Evolutionary conservation across 1,139 yeast species (phyloP).

Genomic region (Waltiozyma sp.): DNA sequence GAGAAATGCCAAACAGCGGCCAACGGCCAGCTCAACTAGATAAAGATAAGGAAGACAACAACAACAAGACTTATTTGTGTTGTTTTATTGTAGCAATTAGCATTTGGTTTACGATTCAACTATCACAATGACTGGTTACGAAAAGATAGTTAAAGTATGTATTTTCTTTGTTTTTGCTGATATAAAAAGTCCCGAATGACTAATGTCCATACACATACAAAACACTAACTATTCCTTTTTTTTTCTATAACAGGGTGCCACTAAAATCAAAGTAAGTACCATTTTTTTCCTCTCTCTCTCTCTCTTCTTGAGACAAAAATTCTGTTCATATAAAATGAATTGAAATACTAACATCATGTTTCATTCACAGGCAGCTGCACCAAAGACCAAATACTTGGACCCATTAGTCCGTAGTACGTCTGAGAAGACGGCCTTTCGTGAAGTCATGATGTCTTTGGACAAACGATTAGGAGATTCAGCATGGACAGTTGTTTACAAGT

Average conservation of each 20-base stretch:
- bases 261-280: slow-evolving; percentile 37
- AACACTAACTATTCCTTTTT: not conserved
- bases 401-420: slow-evolving; percentile 79
- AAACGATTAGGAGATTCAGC: slow-evolving; percentile 62
- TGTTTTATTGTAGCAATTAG: too few species aligned
- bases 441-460: slow-evolving; percentile 56
- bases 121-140: not conserved
- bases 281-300: not conserved
- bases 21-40: too few species aligned
- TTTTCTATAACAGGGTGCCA: slow-evolving; percentile 38
- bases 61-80: too few species aligned
- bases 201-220: too few species aligned
- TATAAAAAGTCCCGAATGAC: too few species aligned
- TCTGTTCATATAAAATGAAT: too few species aligned
- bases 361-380: slow-evolving; percentile 71
- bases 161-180: too few species aligned
- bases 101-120: too few species aligned
- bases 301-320: too few species aligned
- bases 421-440: slow-evolving; percentile 46
- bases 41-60: too few species aligned
- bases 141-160: not conserved
- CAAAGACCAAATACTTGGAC: slow-evolving; percentile 89
- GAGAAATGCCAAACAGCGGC: too few species aligned
- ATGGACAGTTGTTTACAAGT: slow-evolving; percentile 85
- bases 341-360: slow-evolving; percentile 2